These are phyloP conservation scores for Paecilomyces fulvus DNA, from an alignment of 2,329 filamentous ascomycete species.

Conservation along the genomic window DNA sequence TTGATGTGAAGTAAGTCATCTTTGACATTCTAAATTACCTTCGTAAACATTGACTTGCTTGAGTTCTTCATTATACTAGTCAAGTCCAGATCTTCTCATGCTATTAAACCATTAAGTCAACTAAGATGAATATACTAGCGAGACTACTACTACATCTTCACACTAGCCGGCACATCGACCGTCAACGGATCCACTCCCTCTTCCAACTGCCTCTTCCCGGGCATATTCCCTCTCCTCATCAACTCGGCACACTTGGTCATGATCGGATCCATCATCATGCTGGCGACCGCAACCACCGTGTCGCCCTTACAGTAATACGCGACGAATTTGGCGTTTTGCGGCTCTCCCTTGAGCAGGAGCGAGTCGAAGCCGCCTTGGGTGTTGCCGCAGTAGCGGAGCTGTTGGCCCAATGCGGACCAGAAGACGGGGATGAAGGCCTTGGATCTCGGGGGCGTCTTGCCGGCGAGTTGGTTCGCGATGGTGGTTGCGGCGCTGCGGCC, in stretches of 20 bases:
- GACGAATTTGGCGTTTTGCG: constrained; percentile 64
- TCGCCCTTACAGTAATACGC: constrained; percentile 48
- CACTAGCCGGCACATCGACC: constrained; percentile 17
- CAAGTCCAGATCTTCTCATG: not conserved
- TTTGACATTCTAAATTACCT: too few relatives aligned
- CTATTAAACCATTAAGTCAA: too few relatives aligned
- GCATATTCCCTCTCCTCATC: constrained; percentile 77
- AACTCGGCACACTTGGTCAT: constrained; percentile 77
- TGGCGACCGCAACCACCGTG: constrained; percentile 78
- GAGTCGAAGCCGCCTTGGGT: constrained; percentile 78
- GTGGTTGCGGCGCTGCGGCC: constrained; percentile 71
- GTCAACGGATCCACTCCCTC: constrained; percentile 37
- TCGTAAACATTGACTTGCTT: too few relatives aligned
- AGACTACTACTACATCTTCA: constrained; percentile 16
- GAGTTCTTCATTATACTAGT: too few relatives aligned
- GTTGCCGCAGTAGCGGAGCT: constrained; percentile 90
- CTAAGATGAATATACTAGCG: too few relatives aligned
- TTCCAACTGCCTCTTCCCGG: constrained; percentile 66
- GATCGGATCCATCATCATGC: constrained; percentile 81
- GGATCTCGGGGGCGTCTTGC: constrained; percentile 40
- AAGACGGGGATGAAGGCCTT: constrained; percentile 86
- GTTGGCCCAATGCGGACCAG: constrained; percentile 86
- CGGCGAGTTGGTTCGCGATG: constrained; percentile 50
- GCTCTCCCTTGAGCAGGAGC: constrained; percentile 67
- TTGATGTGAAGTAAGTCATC: too few relatives aligned